Conservation (phyloP, 2,329 filamentous ascomycete species). For the Capronia americana region DNA sequence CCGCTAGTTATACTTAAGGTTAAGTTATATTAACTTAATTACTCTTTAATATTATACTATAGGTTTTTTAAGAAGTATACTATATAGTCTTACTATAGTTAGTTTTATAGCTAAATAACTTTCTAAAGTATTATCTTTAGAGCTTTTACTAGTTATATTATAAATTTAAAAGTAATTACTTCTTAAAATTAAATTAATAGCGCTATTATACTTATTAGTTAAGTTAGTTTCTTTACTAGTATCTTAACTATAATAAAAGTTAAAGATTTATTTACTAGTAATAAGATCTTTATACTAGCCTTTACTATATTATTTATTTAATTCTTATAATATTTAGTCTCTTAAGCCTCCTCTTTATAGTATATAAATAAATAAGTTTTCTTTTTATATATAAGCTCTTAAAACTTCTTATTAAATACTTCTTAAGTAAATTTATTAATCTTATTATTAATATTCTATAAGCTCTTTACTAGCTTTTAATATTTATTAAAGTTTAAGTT, state of each 20-base stretch:
- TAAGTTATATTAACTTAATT: not conserved
- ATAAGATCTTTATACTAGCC: not conserved
- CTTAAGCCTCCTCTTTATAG: not conserved
- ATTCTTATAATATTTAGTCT: not conserved
- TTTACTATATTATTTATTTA: not conserved
- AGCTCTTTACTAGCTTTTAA: not conserved
- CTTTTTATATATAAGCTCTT: not conserved
- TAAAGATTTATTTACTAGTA: not conserved
- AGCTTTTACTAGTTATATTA: not conserved
- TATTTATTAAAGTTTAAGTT: slow-evolving; percentile 1
- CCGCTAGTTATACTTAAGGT: not conserved
- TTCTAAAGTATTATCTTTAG: not conserved
- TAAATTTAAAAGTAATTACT: not conserved
- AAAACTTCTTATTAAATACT: not conserved
- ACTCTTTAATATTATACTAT: not conserved
- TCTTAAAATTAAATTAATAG: not conserved
- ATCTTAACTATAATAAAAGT: not conserved
- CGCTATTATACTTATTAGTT: not conserved
- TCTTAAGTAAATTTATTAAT: slow-evolving; percentile 6
- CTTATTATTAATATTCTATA: not conserved
- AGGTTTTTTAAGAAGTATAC: not conserved
- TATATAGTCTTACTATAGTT: not conserved
- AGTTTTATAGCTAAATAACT: not conserved
- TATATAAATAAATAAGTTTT: not conserved
- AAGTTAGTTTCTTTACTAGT: not conserved